Evolutionary conservation across 805 yeast species (phyloP), one percentile per base, ranked within the genome.

Genomic region (Kazachstania bromeliacearum): DNA sequence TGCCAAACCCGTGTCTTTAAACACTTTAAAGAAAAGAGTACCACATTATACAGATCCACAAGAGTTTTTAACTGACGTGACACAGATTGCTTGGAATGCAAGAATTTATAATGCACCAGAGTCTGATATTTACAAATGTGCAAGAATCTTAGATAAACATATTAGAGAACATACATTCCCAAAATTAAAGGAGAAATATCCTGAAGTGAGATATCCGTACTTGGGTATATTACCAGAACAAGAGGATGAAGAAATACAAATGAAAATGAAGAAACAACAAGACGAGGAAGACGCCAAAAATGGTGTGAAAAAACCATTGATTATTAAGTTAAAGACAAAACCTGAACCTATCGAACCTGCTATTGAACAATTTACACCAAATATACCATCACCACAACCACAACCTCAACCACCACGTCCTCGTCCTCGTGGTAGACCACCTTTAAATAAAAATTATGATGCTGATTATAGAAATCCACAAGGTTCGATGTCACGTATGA

Each of bases 71-170:
- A 70, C 66, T 41, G 96, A 88, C 55, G 55, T 88, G 39, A 84
- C 79, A 1, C 94, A 84, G 57, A 83, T 89, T 35, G 71, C 84
- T 0, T 85, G 94, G 87, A 89, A 89, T 53, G 96, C 96, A 1
- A 73, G 82, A 41, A 72, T 77, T 32, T 89, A 79, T 60, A 88
- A 89, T 59, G 76, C 77, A 38, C 77, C 75, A 42, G 77, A 70
- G 6, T 75, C 87, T 1, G 63, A 65, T 16, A 79, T 81, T 37
- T 81, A 82, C 60, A 66, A 67, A 20, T 82, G 82, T 47, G 96
- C 78, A 0, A 75, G 62, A 1, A 75, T 63, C 8, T 39, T 66
- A 18, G 73, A 67, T 25, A 63, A 60, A 13, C 67, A 53, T 24
- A 51, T 63, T 20, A 53, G 49, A n/a, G 47, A 64, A 18, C 46